These are phyloP conservation scores for Fusarium austroafricanum DNA, from an alignment of 2,329 filamentous ascomycete species.

Conservation along the genomic window DNA sequence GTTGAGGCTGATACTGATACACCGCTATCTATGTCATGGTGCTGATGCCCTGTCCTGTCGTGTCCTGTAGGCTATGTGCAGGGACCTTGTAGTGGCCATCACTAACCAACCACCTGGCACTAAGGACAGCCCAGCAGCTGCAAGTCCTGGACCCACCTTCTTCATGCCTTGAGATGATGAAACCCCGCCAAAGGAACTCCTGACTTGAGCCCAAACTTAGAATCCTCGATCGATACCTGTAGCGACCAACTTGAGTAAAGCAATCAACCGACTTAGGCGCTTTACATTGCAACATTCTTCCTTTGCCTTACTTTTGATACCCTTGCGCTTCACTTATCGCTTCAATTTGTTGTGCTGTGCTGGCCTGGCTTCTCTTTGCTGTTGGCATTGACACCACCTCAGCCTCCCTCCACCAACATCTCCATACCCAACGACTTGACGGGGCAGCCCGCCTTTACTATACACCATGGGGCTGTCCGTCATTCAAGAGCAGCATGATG, in stretches of 20 bases:
- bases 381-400: constrained; percentile 1
- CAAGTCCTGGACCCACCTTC: constrained; percentile 19
- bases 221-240: constrained; percentile 3
- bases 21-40: constrained; percentile 16
- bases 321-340: constrained; percentile 13
- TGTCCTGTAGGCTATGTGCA: neutral
- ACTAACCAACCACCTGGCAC: constrained; percentile 35
- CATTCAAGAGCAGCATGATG: constrained; percentile 80
- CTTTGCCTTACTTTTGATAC: constrained; percentile 28
- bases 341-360: neutral
- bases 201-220: constrained; percentile 35
- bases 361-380: constrained; percentile 14
- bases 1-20: constrained; percentile 29
- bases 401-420: constrained; percentile 7
- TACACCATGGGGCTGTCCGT: constrained; percentile 84
- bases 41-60: neutral
- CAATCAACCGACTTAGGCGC: constrained; percentile 2
- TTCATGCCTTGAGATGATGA: constrained; percentile 37
- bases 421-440: constrained; percentile 39
- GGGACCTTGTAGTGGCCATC: constrained; percentile 19
- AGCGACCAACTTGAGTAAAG: neutral
- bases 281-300: constrained; percentile 20
- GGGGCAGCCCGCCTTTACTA: constrained; percentile 44
- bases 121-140: constrained; percentile 12
- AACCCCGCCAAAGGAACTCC: constrained; percentile 46